Evolutionary conservation across 2,329 filamentous ascomycete genomes (phyloP).

Genomic region (Exophiala alcalophila): DNA sequence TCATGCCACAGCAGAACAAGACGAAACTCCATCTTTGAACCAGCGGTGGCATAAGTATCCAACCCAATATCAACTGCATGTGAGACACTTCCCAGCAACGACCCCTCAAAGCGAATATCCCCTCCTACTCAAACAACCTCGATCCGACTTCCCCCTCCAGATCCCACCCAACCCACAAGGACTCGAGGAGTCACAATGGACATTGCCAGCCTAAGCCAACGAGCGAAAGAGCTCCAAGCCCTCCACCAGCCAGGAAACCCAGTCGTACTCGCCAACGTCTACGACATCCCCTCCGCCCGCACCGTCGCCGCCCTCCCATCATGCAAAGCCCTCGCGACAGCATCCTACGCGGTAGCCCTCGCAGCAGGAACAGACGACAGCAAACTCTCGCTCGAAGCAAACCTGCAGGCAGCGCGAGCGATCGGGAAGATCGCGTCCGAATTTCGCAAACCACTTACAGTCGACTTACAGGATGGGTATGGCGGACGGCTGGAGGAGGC

Average conservation of each 20-base stretch:
- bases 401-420: conserved; percentile 47
- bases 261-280: conserved; percentile 56
- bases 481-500: conserved; percentile 47
- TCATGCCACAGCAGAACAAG: too few relatives aligned
- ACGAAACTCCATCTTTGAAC: too few relatives aligned
- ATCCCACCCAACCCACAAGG: too few relatives aligned
- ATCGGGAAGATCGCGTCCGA: conserved; percentile 46
- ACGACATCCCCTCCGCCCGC: conserved; percentile 51
- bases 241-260: conserved; percentile 54
- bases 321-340: conserved; percentile 49
- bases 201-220: conserved; percentile 6
- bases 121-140: too few relatives aligned
- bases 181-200: too few relatives aligned
- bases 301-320: conserved; percentile 44
- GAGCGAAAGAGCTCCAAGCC: conserved; percentile 37
- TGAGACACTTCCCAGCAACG: too few relatives aligned
- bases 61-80: too few relatives aligned
- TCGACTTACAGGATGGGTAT: conserved; percentile 62
- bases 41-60: too few relatives aligned
- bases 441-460: conserved; percentile 51
- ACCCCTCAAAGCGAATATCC: too few relatives aligned
- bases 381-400: conserved; percentile 51
- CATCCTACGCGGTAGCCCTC: conserved; percentile 52
- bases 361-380: conserved; percentile 47
- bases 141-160: too few relatives aligned